Evolutionary conservation across 2,329 filamentous ascomycete species (phyloP).

Genomic region (Colletotrichum agaves): DNA sequence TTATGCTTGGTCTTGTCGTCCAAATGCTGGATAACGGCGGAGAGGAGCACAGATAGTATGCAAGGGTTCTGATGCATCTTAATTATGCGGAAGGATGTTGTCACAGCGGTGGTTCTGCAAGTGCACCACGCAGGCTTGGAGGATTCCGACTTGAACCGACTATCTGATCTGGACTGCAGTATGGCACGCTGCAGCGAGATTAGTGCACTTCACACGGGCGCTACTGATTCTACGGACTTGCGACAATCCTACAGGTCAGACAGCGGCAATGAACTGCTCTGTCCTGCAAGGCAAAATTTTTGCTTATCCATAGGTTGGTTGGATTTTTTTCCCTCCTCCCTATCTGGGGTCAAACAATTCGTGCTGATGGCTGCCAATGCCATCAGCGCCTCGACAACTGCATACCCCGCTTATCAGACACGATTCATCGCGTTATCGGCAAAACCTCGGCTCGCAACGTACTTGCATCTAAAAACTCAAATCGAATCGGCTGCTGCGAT

Average conservation of each 20-base stretch:
- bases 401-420: constrained; percentile 29
- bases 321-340: neutral
- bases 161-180: constrained; percentile 11
- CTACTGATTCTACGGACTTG: constrained; percentile 3
- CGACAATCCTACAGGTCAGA: constrained; percentile 2
- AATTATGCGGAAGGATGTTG: neutral
- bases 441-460: constrained; percentile 36
- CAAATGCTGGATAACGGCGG: constrained; percentile 10
- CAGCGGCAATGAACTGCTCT: neutral
- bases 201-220: neutral
- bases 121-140: constrained; percentile 25
- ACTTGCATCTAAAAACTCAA: constrained; percentile 39
- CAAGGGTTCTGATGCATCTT: constrained; percentile 12
- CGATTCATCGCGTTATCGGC: constrained; percentile 34
- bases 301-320: constrained; percentile 4
- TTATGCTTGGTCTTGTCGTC: constrained; percentile 20
- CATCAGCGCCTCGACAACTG: constrained; percentile 25
- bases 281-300: neutral
- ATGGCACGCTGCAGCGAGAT: constrained; percentile 6
- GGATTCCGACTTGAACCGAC: constrained; percentile 4
- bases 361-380: constrained; percentile 16
- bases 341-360: neutral
- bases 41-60: constrained; percentile 32
- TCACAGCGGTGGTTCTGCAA: constrained; percentile 32
- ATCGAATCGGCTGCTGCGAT: constrained; percentile 34